A percentile compares a stretch with the other conserved stretches of the same genome.
These are phyloP conservation scores for Trichosporon sp. DNA, from an alignment of 1,284 basidiomycete genomes.

Conservation along the genomic window DNA sequence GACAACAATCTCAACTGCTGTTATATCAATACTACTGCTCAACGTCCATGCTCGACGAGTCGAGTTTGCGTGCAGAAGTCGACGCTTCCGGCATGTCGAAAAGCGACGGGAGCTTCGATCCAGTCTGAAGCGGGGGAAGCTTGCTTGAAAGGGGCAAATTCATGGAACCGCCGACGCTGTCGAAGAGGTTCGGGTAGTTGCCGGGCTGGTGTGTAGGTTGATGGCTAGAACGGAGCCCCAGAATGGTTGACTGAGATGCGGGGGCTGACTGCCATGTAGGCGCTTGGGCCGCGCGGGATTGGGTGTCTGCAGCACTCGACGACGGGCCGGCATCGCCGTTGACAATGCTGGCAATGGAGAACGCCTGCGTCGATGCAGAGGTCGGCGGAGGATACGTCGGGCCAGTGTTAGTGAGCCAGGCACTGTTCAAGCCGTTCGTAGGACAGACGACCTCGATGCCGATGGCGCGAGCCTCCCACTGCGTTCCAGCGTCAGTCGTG, in stretches of 20 bases:
- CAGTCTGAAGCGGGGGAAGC: background rate
- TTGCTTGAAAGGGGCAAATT: background rate
- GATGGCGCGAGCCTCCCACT: conserved; percentile 6
- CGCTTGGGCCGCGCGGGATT: background rate
- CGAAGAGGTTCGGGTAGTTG: background rate
- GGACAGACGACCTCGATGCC: background rate
- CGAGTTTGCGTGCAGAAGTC: background rate
- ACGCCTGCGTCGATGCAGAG: background rate
- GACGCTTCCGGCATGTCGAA: background rate
- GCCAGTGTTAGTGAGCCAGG: background rate
- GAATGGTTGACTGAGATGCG: background rate
- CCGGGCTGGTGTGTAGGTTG: background rate
- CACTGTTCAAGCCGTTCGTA: background rate
- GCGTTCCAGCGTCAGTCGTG: conserved; percentile 1
- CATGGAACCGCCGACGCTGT: background rate
- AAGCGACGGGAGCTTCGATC: background rate
- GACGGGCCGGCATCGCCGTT: background rate
- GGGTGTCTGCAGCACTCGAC: background rate
- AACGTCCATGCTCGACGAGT: background rate
- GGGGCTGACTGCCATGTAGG: background rate
- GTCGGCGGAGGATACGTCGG: background rate
- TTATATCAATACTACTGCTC: background rate
- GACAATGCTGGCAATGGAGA: conserved; percentile 8
- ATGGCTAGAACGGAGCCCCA: background rate
- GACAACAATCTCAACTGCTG: background rate